Conservation (phyloP, 768 basidiomycete species). For the Floccularia luteovirens region DNA sequence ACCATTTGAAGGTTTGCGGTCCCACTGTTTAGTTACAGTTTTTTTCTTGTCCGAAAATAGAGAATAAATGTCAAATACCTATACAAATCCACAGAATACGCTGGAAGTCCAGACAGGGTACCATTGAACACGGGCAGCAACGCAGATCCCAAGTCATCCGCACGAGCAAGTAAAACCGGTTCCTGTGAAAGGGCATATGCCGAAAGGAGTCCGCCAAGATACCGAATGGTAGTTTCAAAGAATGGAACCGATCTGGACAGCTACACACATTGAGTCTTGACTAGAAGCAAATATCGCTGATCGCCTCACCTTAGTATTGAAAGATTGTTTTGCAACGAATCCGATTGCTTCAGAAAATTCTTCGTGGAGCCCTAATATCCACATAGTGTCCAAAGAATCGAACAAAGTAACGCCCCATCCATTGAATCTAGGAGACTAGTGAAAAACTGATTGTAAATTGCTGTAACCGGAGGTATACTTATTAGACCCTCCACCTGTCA, state of each 20-base stretch:
- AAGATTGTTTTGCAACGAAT: conserved; percentile 36
- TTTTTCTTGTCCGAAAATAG: not conserved
- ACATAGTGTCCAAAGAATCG: conserved; percentile 77
- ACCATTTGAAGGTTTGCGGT: conserved; percentile 3
- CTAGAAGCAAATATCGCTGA: not conserved
- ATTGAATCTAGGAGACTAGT: conserved; percentile 20
- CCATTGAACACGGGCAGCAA: conserved; percentile 58
- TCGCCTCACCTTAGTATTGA: conserved; percentile 23
- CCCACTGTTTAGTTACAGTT: not conserved
- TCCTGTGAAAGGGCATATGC: conserved; percentile 71
- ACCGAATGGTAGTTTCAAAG: conserved; percentile 74
- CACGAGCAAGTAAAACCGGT: conserved; percentile 46
- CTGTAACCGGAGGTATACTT: conserved; percentile 32
- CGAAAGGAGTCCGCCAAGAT: conserved; percentile 69
- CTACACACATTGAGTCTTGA: conserved; percentile 4
- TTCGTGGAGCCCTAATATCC: conserved; percentile 68
- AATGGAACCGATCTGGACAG: conserved; percentile 36
- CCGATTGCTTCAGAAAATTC: conserved; percentile 57
- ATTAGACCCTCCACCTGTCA: conserved; percentile 34
- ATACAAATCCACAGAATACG: conserved; percentile 49
- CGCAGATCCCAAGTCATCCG: conserved; percentile 58
- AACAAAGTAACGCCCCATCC: conserved; percentile 58
- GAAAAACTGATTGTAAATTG: not conserved
- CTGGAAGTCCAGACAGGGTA: conserved; percentile 55
- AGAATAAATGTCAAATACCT: conserved; percentile 22